Conservation (phyloP, 768 basidiomycete species). For the Russula sp. region DNA sequence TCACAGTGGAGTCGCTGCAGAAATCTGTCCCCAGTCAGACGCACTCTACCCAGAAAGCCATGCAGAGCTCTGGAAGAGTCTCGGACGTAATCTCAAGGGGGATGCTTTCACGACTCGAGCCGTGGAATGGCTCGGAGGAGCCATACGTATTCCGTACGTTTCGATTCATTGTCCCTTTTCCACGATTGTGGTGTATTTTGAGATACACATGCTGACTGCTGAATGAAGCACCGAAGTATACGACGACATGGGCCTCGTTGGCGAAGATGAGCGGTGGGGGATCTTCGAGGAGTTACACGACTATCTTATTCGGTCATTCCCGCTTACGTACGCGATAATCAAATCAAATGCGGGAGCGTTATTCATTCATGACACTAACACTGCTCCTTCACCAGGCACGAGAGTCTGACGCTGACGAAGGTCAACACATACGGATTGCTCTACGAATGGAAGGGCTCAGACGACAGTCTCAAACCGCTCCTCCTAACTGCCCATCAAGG, state of each 20-base stretch:
- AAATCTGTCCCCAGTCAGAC: constrained; percentile 21
- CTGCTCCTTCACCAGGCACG: constrained; percentile 33
- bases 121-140: constrained; percentile 33
- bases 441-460: constrained; percentile 52
- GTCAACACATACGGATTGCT: constrained; percentile 57
- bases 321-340: constrained; percentile 41
- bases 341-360: constrained; percentile 20
- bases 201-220: constrained; percentile 32
- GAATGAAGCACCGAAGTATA: constrained; percentile 27
- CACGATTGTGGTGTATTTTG: constrained; percentile 35
- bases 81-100: constrained; percentile 26
- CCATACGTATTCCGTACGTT: constrained; percentile 34
- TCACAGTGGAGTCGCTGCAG: not conserved
- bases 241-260: constrained; percentile 42
- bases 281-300: constrained; percentile 34
- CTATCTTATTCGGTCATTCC: constrained; percentile 46
- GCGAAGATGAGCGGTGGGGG: constrained; percentile 41
- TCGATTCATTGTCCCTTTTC: constrained; percentile 20
- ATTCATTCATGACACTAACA: constrained; percentile 37
- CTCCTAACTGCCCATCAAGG: constrained; percentile 39
- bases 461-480: constrained; percentile 41
- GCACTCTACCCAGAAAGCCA: constrained; percentile 28
- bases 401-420: constrained; percentile 41
- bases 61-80: constrained; percentile 28
- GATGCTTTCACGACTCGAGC: constrained; percentile 31